Conservation (phyloP, 768 basidiomycete genomes). For the Tephrocybe sp. region DNA sequence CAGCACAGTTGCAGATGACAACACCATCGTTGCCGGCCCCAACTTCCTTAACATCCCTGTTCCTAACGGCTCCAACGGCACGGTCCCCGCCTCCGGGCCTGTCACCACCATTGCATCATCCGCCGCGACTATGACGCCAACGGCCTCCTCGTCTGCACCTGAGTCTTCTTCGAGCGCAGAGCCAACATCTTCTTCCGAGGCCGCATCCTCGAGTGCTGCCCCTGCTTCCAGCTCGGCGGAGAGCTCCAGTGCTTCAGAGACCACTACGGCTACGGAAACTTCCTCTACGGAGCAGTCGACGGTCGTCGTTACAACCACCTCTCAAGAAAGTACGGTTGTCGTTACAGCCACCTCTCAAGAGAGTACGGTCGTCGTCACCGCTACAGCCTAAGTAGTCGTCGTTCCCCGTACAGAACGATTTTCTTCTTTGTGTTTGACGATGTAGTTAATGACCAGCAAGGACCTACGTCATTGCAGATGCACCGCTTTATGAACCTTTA, state of each 20-base stretch:
- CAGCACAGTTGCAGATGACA: background rate
- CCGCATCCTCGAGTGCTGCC: background rate
- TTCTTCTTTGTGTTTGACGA: too few relatives aligned
- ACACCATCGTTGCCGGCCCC: conserved; percentile 15
- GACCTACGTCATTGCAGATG: too few relatives aligned
- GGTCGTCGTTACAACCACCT: background rate
- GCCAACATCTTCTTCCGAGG: background rate
- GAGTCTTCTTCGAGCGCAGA: background rate
- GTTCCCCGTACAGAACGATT: too few relatives aligned
- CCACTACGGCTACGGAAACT: background rate
- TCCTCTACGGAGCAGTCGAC: conserved; percentile 2
- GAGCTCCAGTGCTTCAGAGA: background rate
- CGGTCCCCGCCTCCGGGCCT: conserved; percentile 2
- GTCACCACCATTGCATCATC: conserved; percentile 3
- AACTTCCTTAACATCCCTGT: conserved; percentile 9
- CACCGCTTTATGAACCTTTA: too few relatives aligned
- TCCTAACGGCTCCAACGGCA: conserved; percentile 5
- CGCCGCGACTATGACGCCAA: background rate
- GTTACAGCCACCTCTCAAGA: background rate
- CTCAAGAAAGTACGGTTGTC: background rate
- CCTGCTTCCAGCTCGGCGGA: background rate
- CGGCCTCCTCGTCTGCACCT: background rate
- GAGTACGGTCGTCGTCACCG: background rate
- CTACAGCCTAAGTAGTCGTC: too few relatives aligned
- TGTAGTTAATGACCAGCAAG: too few relatives aligned